Base-by-base conservation (phyloP, 352 stramenopile genomes). In the Saprolegnia parasitica region DNA sequence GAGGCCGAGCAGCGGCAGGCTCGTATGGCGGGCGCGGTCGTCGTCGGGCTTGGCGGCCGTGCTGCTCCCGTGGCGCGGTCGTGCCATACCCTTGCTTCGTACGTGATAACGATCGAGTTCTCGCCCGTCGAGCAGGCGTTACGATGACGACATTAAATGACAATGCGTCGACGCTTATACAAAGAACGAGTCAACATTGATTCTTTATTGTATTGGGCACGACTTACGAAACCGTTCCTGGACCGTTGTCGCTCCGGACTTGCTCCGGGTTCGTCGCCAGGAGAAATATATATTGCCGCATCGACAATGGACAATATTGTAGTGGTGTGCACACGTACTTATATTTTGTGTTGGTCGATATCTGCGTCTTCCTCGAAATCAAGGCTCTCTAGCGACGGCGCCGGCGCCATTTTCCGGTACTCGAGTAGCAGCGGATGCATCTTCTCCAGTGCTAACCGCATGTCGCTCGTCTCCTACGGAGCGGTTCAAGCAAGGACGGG, bases 401-500 rank as follows among this genome's bases (percentile, higher is more conserved):
- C 60, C 20, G 50, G 57, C 10, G 67, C 46, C 58, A 54, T 56
- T 62, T 91, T 91, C 39, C 78, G 71, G 67, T 89, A 94, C 64
- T 85, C 74, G 4, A 83, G 71, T 18, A 95, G 74, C 29, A 91
- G 70, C 4, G 83, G 83, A 55, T 94, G 86, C 66, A 89, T 86
- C 56, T 88, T 88, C 61, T 91, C 80, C 45, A 96, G 79, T 5
- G 83, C 88, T 50, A 74, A 68, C 57, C 80, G 71, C 40, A 96
- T 73, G 71, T 91, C 68, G 55, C 70, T 62, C 23, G 78, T 72
- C 45, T 78, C 73, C 75, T 80, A 39, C n/a, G n/a, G n/a, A n/a
- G n/a, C n/a, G n/a, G n/a, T n/a, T n/a, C n/a, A n/a, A n/a, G n/a
- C n/a, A n/a, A n/a, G n/a, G n/a, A n/a, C n/a, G n/a, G n/a, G n/a